Conservation (phyloP, 257 asterid species). For the Ligustrum vulgare region DNA sequence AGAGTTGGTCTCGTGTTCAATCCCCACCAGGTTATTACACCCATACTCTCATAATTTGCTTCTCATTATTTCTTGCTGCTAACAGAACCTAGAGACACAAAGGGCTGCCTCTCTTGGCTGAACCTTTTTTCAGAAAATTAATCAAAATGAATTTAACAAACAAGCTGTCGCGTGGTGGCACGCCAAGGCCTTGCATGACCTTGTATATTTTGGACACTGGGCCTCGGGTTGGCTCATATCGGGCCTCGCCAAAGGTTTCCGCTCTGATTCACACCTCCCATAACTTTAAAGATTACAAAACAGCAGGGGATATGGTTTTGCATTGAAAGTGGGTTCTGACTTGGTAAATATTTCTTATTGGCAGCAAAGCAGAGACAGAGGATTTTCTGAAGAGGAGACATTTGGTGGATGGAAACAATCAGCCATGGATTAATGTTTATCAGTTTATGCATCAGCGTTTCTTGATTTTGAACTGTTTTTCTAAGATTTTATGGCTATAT, state of each 20-base stretch:
- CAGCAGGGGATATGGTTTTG: no score
- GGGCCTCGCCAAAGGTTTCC: no score
- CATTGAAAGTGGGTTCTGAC: not conserved
- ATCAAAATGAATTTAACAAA: no score
- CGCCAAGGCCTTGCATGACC: no score
- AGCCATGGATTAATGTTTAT: slow-evolving; percentile 22
- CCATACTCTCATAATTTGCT: not conserved
- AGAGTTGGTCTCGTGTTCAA: slow-evolving; percentile 72
- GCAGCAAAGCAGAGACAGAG: slow-evolving; percentile 34
- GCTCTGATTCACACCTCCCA: no score
- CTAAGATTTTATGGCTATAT: not conserved
- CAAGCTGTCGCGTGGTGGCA: no score
- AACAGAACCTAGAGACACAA: not conserved
- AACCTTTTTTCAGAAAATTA: no score
- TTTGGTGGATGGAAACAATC: slow-evolving; percentile 60
- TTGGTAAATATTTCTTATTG: slow-evolving; percentile 4
- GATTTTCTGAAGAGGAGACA: slow-evolving; percentile 26
- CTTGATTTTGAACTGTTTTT: not conserved
- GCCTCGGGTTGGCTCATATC: no score
- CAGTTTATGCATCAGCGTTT: not conserved
- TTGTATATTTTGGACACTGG: no score
- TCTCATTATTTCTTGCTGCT: not conserved
- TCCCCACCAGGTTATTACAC: slow-evolving; percentile 44
- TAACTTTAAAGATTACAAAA: no score
- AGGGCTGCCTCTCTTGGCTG: no score